These are phyloP conservation scores for Gossypioides kirkii DNA, from an alignment of 345 rosid genomes.

Conservation along the genomic window DNA sequence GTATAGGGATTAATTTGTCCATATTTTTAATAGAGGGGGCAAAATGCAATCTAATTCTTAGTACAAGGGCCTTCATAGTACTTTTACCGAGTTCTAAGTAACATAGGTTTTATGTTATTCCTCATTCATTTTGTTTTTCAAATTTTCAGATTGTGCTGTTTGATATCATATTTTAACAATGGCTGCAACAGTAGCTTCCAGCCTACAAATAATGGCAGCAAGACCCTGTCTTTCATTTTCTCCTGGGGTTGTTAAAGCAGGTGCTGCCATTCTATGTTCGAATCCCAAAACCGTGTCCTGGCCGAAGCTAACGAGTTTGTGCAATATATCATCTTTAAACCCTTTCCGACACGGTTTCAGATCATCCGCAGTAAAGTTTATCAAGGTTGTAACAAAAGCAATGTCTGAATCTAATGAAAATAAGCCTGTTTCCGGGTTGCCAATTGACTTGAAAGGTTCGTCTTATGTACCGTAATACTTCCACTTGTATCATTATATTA, in stretches of 20 bases:
- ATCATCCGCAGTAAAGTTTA: slow-evolving; percentile 32
- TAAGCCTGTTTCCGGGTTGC: slow-evolving; percentile 55
- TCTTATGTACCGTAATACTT: background rate
- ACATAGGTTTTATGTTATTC: background rate
- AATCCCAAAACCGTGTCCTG: slow-evolving; percentile 38
- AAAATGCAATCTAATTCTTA: too few species aligned
- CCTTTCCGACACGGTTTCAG: slow-evolving; percentile 31
- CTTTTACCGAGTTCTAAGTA: too few species aligned
- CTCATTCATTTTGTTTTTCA: slow-evolving; percentile 9
- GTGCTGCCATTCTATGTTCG: slow-evolving; percentile 33
- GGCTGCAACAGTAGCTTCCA: slow-evolving; percentile 56
- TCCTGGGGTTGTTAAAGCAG: slow-evolving; percentile 35
- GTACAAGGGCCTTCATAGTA: too few species aligned
- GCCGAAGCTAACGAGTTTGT: slow-evolving; percentile 42
- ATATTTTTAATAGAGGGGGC: too few species aligned
- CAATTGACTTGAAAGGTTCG: slow-evolving; percentile 8
- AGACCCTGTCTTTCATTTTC: slow-evolving; percentile 53
- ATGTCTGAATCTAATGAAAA: slow-evolving; percentile 50
- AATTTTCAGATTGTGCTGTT: slow-evolving; percentile 17
- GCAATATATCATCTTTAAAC: slow-evolving; percentile 43
- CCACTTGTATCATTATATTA: background rate
- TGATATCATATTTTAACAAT: slow-evolving; percentile 34
- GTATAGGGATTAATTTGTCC: too few species aligned
- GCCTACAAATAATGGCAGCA: slow-evolving; percentile 49
- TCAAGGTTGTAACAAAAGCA: slow-evolving; percentile 49